These are phyloP conservation scores for Neofusicoccum sp. DNA, from an alignment of 2,329 filamentous ascomycete species.

Conservation along the genomic window DNA sequence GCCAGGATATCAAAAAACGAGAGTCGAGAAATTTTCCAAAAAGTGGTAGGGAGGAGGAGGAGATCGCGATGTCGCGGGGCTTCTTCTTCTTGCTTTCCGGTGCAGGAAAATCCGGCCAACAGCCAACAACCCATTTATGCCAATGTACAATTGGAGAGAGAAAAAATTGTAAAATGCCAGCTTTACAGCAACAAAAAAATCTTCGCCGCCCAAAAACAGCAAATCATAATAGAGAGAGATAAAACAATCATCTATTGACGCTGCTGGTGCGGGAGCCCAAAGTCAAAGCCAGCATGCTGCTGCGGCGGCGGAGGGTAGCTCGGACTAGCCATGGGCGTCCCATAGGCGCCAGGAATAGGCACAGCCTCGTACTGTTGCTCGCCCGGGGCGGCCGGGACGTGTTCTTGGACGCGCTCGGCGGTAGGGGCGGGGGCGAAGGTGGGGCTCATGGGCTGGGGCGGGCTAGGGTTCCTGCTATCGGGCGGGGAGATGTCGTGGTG, in stretches of 20 bases:
- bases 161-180: not conserved
- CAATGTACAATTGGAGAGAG: not conserved
- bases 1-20: constrained; percentile 12
- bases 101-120: not conserved
- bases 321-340: constrained; percentile 50
- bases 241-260: not conserved
- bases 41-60: not conserved
- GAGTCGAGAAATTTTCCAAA: not conserved
- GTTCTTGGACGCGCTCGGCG: constrained; percentile 58
- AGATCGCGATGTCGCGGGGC: not conserved
- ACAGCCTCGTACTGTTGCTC: constrained; percentile 85
- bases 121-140: constrained; percentile 1
- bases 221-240: no score
- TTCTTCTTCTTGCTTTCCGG: not conserved
- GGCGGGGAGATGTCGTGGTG: constrained; percentile 1
- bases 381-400: constrained; percentile 71
- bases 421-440: not conserved
- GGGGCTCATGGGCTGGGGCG: constrained; percentile 27
- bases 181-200: not conserved
- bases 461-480: not conserved
- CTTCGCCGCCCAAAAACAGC: not conserved
- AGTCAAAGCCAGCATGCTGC: constrained; percentile 38
- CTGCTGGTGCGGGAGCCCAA: constrained; percentile 29
- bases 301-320: constrained; percentile 36
- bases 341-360: constrained; percentile 85